Base-by-base conservation (phyloP, 2,329 filamentous ascomycete genomes). In the Dendryphion nanum region DNA sequence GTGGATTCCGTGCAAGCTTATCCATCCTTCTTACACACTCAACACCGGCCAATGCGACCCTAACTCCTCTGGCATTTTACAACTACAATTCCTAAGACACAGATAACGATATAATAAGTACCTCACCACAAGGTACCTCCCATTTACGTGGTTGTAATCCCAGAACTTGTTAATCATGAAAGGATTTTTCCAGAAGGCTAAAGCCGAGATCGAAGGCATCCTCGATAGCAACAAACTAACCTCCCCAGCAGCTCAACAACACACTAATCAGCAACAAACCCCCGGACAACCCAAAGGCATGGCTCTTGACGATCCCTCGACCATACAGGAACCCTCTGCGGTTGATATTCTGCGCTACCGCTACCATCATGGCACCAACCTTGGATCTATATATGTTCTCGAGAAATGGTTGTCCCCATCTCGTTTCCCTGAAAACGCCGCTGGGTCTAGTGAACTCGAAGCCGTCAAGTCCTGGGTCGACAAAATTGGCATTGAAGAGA, bases 311-410 rank as follows among this genome's bases (percentile, higher is more conserved):
- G 31, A 47, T n/a, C 47, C 50, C 2, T 55, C 56, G 8, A 44
- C 46, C 15, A 69, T 75, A 41, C 62, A 56, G 36, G 41, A 54
- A 6, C 68, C 69, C 5, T 67, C 65, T 5, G 38, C 56, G 2
- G 48, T 61, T 37, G 71, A 66, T 35, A 64, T 78, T 15, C 56
- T 75, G 18, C 68, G 75, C 35, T 82, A 81, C 50, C 73, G 78
- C 29, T 80, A 78, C 47, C 77, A 81, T 41, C 75, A 81, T 52
- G 79, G 77, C 6, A 72, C 71, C 1, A 82, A 82, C 41, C 65
- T 82, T 3, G 78, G 79, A 28, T 73, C 74, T 7, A 68, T 80
- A 31, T 82, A 79, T 55, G 72, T 80, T n/a, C 70, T 81, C 4
- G 79, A 82, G 51, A 69, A 72, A 55, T 82, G 78, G 78, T 67